Base-by-base conservation (phyloP, 371 early-diverging fungal species). In the Zychaea mexicana region DNA sequence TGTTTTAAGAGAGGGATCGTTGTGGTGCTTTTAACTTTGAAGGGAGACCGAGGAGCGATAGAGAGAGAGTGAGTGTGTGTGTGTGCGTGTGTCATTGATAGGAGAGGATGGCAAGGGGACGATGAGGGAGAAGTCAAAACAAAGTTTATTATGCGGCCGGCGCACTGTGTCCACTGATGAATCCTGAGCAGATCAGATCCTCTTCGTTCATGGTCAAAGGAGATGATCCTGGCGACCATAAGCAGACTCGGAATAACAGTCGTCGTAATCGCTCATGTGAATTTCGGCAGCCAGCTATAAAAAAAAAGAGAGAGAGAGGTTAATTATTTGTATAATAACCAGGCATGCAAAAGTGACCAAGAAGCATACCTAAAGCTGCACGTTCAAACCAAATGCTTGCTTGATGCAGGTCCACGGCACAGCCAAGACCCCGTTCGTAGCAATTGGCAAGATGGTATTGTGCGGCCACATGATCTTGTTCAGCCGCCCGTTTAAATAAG, bases 361-460 rank as follows among this genome's bases (percentile, higher is more conserved):
- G n/a, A n/a, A 65, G 27, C 69, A 58, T 76, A 76, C 76, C 74
- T 52, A 78, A 46, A 17, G 90, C 88, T 31, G 91, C 91, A 24
- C 83, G 80, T 63, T 84, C 83, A 62, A 90, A 90, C 88, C 90
- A 91, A 32, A 69, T 46, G 2, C 86, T 76, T 13, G 92, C 90
- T 60, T 83, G 78, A 49, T 74, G 74, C 31, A 86, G 61, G 61
- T 91, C 77, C 28, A 78, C 75, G 12, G 76, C 68, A 45, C 85
- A 85, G 2, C 91, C 90, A 24, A 85, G 65, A 12, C 92, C 93
- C 61, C 89, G 85, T 66, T 88, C 90, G 63, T 79, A 79, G 31
- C 83, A 79, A 67, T 85, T 85, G 71, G 89, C 88, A n/a, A 90
- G 72, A 68, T 87, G 84, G 57, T 78, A 82, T 33, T 85, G 84